Percentiles rank a stretch among this genome's conserved stretches.
Conservation (phyloP, 805 yeast species). For the Yamadazyma scolyti region DNA sequence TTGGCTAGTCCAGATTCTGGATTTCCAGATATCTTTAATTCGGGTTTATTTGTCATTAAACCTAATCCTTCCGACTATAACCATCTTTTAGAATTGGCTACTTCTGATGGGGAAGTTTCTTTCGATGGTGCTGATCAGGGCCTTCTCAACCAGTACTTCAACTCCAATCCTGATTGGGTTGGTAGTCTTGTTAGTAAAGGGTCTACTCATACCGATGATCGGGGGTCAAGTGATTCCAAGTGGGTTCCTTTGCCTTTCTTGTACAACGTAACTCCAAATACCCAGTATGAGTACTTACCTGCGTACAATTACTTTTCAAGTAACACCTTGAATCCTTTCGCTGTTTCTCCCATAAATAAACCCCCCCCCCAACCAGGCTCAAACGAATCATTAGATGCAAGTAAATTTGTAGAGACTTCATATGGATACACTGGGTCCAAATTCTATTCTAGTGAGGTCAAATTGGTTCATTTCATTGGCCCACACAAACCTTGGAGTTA, state of each 20-base stretch:
- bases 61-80: constrained; percentile 47
- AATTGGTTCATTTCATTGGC: constrained; percentile 68
- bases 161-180: constrained; percentile 40
- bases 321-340: constrained; percentile 7
- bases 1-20: constrained; percentile 79
- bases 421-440: constrained; percentile 19
- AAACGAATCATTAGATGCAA: constrained; percentile 2
- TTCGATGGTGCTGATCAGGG: constrained; percentile 97
- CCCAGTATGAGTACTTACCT: constrained; percentile 67
- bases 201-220: constrained; percentile 1
- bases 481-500: constrained; percentile 53
- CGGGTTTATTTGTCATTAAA: constrained; percentile 64
- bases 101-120: constrained; percentile 19
- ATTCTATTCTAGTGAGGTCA: constrained; percentile 29
- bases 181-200: constrained; percentile 6
- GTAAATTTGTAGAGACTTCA: constrained; percentile 1
- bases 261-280: constrained; percentile 74
- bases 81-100: constrained; percentile 30
- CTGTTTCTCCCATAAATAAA: constrained; percentile 2
- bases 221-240: constrained; percentile 12
- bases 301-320: constrained; percentile 53
- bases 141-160: constrained; percentile 71
- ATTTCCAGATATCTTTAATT: constrained; percentile 87
- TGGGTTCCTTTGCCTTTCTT: constrained; percentile 79
- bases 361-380: constrained; percentile 4